Base-by-base conservation (phyloP, 164 flowering plant genomes). In the Vitis labrusca region DNA sequence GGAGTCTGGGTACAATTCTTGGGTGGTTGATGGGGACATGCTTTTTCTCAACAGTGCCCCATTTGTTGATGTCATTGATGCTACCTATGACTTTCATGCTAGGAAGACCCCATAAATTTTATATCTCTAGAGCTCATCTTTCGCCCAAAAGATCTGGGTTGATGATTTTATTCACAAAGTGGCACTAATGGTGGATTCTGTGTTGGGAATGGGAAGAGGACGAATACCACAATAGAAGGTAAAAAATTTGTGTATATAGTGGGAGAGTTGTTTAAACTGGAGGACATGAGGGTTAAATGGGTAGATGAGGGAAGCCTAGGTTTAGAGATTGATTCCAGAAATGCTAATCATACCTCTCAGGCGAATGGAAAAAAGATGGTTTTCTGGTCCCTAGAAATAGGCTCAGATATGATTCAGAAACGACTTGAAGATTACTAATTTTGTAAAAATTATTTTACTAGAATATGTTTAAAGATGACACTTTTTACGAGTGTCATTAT, bases 1-100 rank as follows among this genome's bases (percentile, higher is more conserved):
- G 63, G 90, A 85, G 55, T 74, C 68, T 50, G 73, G 81, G 58
- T 85, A 75, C 63, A 76, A 61, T 73, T 54, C 83, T 10, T 85
- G 84, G 93, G 47, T 89, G 48, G 67, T 90, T 29, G 82, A 81
- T 49, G 85, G 81, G 10, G 83, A 86, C 79, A 73, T 83, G 78
- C 71, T 91, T 76, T 82, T 85, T 4, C 52, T 66, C 16, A 77
- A 52, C 56, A 68, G 60, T 69, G 66, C 77, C 53, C 65, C 69
- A 13, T 80, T 79, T 73, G 50, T 66, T 17, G 19, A 17, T 17
- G 19, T 17, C 19, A 17, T 17, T 17, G 19, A 17, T 17, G 19
- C 19, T 17, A 17, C 19, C 19, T 17, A 17, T 17, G 19, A 17
- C 19, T 17, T 17, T 17, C 19, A 17, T 17, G 19, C 70, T 29